Base-by-base conservation (phyloP, 306 rosid species). In the Begonia fuchsioides region DNA sequence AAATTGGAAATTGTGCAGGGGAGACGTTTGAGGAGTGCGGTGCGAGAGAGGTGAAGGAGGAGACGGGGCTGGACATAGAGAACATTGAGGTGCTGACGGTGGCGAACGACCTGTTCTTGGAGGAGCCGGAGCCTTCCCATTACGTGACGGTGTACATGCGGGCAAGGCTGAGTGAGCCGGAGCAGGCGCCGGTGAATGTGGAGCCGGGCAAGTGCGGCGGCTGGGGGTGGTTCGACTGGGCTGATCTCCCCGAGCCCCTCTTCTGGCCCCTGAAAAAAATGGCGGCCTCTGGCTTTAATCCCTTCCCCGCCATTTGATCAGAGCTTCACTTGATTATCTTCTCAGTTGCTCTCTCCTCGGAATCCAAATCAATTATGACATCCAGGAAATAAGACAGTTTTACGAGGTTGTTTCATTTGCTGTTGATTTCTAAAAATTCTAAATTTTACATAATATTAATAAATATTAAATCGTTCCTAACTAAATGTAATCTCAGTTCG, bases 1-100 rank as follows among this genome's bases (percentile, higher is more conserved):
- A 2, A 12, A 46, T n/a, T 2, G 15, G 15, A 46, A 19, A 17
- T 15, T 9, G 3, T 12, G 58, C 60, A 82, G 96, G 92, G 11
- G 92, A 87, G 75, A 63, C 76, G 61, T 79, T 87, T n/a, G 94
- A 82, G 50, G 83, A 75, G 54, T 82, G 96, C 41, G 84, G 68
- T 0, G 65, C 39, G 16, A 78, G 93, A 52, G 96, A 86, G 52
- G 68, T 86, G 72, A 86, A 66, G 60, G 96, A 86, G 57, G 96
- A 86, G 52, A 74, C 86, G 0, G 93, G 86, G 12, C 40, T 86
- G 59, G 74, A 58, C 47, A 49, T 76, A 2, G 64, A 59, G 41
- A 64, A 72, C 12, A n/a, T 46, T 5, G 83, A 86, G 71, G 18
- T 57, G 6, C 12, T 86, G 9, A 79, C 73, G 1, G 83, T 72